Percentiles rank a stretch among this genome's conserved stretches.
Conservation (phyloP, 768 basidiomycete species). For the Leucocoprinus birnbaumii region DNA sequence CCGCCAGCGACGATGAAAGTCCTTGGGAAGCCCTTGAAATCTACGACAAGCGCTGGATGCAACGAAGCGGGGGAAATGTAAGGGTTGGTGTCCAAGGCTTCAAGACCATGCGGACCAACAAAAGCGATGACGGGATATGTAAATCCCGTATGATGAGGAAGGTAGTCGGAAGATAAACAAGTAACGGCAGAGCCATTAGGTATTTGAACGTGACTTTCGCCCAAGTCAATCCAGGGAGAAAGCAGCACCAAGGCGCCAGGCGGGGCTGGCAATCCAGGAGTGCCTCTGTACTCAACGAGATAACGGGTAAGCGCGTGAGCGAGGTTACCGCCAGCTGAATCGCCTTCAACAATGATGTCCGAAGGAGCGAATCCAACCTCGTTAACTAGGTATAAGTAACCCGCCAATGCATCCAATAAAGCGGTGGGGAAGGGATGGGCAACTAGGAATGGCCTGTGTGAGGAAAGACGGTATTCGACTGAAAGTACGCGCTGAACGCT, state of each 20-base stretch:
- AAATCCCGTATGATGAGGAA: conserved; percentile 20
- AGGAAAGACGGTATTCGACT: conserved; percentile 71
- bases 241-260: conserved; percentile 49
- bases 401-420: conserved; percentile 70
- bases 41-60: conserved; percentile 28
- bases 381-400: conserved; percentile 68
- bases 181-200: conserved; percentile 35
- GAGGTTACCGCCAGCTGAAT: conserved; percentile 79
- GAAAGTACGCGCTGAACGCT: conserved; percentile 50
- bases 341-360: conserved; percentile 66
- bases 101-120: conserved; percentile 44
- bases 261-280: conserved; percentile 35
- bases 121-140: conserved; percentile 39
- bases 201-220: conserved; percentile 31
- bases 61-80: conserved; percentile 61
- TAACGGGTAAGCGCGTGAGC: conserved; percentile 61
- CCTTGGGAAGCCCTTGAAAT: conserved; percentile 56
- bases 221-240: conserved; percentile 56
- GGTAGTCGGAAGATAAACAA: conserved; percentile 34
- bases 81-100: conserved; percentile 40
- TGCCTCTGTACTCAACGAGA: conserved; percentile 45
- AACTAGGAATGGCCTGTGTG: conserved; percentile 35
- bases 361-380: conserved; percentile 51
- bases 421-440: conserved; percentile 71
- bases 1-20: conserved; percentile 60